Percentiles rank a stretch among this genome's conserved stretches.
Conservation (phyloP, 2,329 filamentous ascomycete species). For the Trichoderma sp. region DNA sequence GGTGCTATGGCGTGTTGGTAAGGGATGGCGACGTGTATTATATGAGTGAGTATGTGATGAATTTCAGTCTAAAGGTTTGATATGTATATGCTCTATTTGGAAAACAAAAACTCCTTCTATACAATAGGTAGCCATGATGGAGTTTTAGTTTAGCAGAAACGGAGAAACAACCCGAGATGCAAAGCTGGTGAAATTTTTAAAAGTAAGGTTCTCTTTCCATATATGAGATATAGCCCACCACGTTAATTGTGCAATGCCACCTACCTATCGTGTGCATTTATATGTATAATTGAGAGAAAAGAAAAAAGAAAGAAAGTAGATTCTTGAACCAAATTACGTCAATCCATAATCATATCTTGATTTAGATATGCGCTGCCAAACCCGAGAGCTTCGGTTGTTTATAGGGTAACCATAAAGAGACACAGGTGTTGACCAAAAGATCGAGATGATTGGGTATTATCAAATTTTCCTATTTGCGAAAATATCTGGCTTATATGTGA, state of each 20-base stretch:
- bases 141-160: not conserved
- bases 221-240: no score
- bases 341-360: not conserved
- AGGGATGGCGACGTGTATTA: not conserved
- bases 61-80: not conserved
- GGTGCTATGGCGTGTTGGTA: not conserved
- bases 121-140: not conserved
- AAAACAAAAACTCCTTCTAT: not conserved
- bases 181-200: no score
- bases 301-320: no score
- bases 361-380: not conserved
- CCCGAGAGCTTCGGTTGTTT: not conserved
- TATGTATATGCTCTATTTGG: not conserved
- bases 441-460: no score
- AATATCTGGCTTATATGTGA: not conserved
- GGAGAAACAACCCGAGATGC: not conserved
- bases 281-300: no score
- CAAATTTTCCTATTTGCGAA: not conserved
- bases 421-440: not conserved
- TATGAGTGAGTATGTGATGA: not conserved
- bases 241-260: no score
- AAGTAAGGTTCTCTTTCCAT: no score
- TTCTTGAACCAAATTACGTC: no score
- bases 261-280: no score
- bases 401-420: not conserved